Percentiles rank a stretch among this genome's conserved stretches.
Conservation (phyloP, 768 basidiomycete species). For the Hirschioporus abietinus region DNA sequence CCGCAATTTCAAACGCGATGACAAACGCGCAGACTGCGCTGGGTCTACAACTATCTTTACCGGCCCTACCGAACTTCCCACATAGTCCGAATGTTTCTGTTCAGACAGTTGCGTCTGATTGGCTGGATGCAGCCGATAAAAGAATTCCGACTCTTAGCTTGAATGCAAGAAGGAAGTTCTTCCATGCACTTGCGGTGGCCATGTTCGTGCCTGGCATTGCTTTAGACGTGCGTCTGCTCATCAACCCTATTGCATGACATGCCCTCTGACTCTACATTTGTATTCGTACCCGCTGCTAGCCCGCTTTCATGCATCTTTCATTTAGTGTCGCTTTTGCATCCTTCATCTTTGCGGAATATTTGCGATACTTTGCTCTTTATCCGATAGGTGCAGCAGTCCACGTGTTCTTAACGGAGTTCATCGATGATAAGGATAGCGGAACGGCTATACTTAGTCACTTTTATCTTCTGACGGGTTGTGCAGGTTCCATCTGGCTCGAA, state of each 20-base stretch:
- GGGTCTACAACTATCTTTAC: slow-evolving; percentile 38
- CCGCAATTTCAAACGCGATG: slow-evolving; percentile 15
- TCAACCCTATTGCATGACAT: not conserved
- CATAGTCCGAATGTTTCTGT: slow-evolving; percentile 46
- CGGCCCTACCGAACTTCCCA: slow-evolving; percentile 46
- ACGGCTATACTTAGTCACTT: slow-evolving; percentile 98
- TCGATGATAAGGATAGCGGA: slow-evolving; percentile 91
- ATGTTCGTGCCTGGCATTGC: slow-evolving; percentile 97
- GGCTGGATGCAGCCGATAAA: slow-evolving; percentile 85
- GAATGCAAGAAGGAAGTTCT: slow-evolving; percentile 93
- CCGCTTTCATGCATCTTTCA: slow-evolving; percentile 91
- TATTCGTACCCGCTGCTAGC: slow-evolving; percentile 41
- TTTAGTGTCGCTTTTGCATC: slow-evolving; percentile 93
- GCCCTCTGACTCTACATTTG: not conserved
- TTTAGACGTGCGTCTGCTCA: slow-evolving; percentile 63
- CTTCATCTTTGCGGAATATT: slow-evolving; percentile 95
- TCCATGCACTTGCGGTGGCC: slow-evolving; percentile 90
- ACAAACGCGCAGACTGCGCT: slow-evolving; percentile 14
- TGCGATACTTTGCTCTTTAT: slow-evolving; percentile 97
- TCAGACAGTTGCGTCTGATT: slow-evolving; percentile 40
- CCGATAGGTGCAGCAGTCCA: slow-evolving; percentile 92
- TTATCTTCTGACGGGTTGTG: slow-evolving; percentile 93
- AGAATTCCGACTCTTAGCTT: slow-evolving; percentile 83
- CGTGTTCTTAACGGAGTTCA: slow-evolving; percentile 95
- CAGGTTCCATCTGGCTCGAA: slow-evolving; percentile 92